Percentiles rank a stretch among this genome's conserved stretches.
Evolutionary conservation across 1,139 yeast genomes (phyloP).

Genomic region (Ogataea hybrid): DNA sequence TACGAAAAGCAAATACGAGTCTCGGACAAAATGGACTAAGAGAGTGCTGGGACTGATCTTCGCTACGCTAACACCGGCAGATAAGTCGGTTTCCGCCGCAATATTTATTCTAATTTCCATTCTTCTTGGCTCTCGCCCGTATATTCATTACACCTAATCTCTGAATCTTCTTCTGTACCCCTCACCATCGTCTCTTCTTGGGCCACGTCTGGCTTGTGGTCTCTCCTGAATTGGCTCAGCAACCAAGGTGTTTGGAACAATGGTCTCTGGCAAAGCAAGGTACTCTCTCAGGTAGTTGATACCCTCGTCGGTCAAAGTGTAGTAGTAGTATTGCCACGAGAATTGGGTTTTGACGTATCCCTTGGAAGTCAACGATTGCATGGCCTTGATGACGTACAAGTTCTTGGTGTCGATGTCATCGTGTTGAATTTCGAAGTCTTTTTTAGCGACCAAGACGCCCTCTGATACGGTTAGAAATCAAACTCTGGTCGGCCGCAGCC

Average conservation of each 20-base stretch:
- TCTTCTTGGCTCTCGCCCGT: slow-evolving; percentile 9
- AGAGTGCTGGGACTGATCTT: too few species aligned
- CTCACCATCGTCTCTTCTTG: slow-evolving; percentile 36
- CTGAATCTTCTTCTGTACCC: slow-evolving; percentile 44
- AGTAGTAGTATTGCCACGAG: slow-evolving; percentile 99
- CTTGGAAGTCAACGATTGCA: slow-evolving; percentile 98
- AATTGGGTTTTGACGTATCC: slow-evolving; percentile 99
- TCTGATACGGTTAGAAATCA: slow-evolving; percentile 45
- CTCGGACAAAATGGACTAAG: too few species aligned
- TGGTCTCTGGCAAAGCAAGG: slow-evolving; percentile 98
- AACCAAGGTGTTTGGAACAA: slow-evolving; percentile 98
- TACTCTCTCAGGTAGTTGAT: slow-evolving; percentile 97
- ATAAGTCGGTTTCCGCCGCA: too few species aligned
- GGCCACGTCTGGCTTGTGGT: slow-evolving; percentile 53
- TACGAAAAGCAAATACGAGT: too few species aligned
- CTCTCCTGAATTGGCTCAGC: slow-evolving; percentile 90
- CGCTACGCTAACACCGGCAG: too few species aligned
- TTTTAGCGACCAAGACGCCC: slow-evolving; percentile 99
- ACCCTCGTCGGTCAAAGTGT: slow-evolving; percentile 99
- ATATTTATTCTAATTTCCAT: slow-evolving; percentile 4
- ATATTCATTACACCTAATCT: slow-evolving; percentile 25
- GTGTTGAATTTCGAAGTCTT: slow-evolving; percentile 97
- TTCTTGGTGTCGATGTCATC: slow-evolving; percentile 97
- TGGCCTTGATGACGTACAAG: slow-evolving; percentile 98
- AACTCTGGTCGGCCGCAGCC: background rate